Percentiles rank a stretch among this genome's conserved stretches.
These are phyloP conservation scores for Colletotrichum somersetense DNA, from an alignment of 2,329 filamentous ascomycete species.

Conservation along the genomic window DNA sequence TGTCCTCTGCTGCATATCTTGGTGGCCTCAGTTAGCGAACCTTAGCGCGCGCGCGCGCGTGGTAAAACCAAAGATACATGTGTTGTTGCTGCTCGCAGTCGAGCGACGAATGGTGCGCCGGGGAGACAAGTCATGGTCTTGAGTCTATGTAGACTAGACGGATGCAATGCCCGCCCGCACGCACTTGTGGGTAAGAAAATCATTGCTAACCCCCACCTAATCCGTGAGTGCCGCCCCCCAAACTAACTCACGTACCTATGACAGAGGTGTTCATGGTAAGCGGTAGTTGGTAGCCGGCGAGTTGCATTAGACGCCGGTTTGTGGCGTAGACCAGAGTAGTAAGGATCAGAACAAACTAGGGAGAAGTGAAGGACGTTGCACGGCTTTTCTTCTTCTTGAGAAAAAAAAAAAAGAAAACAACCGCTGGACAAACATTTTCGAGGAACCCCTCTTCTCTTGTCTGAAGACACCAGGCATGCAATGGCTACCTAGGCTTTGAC, in stretches of 20 bases:
- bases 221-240: background rate
- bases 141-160: no score
- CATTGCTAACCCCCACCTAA: slow-evolving; percentile 11
- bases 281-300: background rate
- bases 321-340: background rate
- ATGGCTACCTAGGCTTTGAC: background rate
- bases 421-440: background rate
- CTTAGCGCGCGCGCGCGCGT: background rate
- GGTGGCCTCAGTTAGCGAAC: background rate
- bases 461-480: background rate
- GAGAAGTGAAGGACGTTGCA: background rate
- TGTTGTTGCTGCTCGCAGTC: background rate
- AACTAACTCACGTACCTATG: background rate
- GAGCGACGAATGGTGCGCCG: background rate
- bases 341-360: background rate
- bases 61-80: background rate
- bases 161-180: background rate
- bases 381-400: no score
- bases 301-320: background rate
- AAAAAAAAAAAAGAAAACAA: no score
- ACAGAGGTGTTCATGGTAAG: slow-evolving; percentile 18
- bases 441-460: background rate
- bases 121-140: background rate
- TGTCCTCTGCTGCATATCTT: background rate
- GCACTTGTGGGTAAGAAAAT: background rate